Evolutionary conservation across 2,329 filamentous ascomycete species (phyloP).

Genomic region (Monosporascus sp.): DNA sequence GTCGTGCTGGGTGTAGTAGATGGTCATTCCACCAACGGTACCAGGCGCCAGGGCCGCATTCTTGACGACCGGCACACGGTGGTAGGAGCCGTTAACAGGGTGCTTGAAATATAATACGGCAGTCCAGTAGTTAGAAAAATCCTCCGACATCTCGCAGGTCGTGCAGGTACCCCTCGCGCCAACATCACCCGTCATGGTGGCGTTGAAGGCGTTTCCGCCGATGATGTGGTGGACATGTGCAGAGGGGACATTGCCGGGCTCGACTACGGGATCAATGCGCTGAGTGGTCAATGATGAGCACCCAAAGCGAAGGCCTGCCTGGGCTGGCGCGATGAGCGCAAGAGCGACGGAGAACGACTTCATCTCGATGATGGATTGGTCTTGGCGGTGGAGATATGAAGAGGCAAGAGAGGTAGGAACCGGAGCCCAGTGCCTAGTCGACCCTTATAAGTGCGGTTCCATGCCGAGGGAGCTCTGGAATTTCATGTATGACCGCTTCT

Average conservation of each 20-base stretch:
- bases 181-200: slow-evolving; percentile 24
- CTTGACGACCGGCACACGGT: slow-evolving; percentile 23
- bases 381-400: slow-evolving; percentile 4
- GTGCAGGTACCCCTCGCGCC: slow-evolving; percentile 25
- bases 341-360: slow-evolving; percentile 20
- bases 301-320: slow-evolving; percentile 25
- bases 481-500: slow-evolving; percentile 2
- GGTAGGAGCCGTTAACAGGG: slow-evolving; percentile 26
- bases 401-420: neutral
- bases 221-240: slow-evolving; percentile 27
- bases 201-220: slow-evolving; percentile 29
- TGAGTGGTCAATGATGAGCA: slow-evolving; percentile 26
- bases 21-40: slow-evolving; percentile 25
- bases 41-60: slow-evolving; percentile 23
- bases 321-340: slow-evolving; percentile 23
- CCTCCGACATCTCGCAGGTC: slow-evolving; percentile 19
- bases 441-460: slow-evolving; percentile 9
- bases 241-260: slow-evolving; percentile 22
- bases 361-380: slow-evolving; percentile 15
- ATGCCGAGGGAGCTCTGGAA: neutral
- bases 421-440: neutral
- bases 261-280: slow-evolving; percentile 25
- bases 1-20: slow-evolving; percentile 27
- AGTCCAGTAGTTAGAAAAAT: slow-evolving; percentile 29
- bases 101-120: slow-evolving; percentile 29